Conservation (phyloP, 2,329 filamentous ascomycete genomes). For the Aspergillus aculeatinus region DNA sequence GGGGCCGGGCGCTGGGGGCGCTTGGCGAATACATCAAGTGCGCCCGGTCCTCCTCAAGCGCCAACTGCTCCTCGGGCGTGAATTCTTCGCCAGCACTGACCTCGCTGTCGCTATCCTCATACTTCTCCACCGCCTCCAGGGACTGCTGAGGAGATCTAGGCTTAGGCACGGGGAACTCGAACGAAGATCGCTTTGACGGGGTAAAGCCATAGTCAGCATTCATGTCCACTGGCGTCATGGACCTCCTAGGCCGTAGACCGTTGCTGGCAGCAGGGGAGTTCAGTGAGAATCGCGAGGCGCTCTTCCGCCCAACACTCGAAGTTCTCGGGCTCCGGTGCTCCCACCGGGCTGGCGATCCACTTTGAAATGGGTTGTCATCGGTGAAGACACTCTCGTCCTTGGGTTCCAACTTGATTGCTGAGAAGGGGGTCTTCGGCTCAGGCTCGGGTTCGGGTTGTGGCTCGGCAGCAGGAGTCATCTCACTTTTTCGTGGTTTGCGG, state of each 20-base stretch:
- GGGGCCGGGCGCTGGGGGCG: slow-evolving; percentile 22
- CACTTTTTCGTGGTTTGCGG: slow-evolving; percentile 54
- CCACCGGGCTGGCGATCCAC: slow-evolving; percentile 65
- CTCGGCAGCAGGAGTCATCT: slow-evolving; percentile 39
- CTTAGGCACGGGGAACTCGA: slow-evolving; percentile 53
- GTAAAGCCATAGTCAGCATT: slow-evolving; percentile 54
- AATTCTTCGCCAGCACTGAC: slow-evolving; percentile 76
- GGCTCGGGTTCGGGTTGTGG: slow-evolving; percentile 23
- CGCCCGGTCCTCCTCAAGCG: slow-evolving; percentile 68
- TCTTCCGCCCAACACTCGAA: slow-evolving; percentile 47
- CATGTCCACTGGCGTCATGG: slow-evolving; percentile 35
- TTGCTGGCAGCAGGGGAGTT: slow-evolving; percentile 27
- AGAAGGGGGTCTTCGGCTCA: slow-evolving; percentile 37
- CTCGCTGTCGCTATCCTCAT: slow-evolving; percentile 57
- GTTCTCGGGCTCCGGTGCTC: slow-evolving; percentile 45
- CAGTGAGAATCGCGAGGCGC: slow-evolving; percentile 45
- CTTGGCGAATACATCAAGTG: slow-evolving; percentile 39
- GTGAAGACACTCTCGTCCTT: slow-evolving; percentile 70
- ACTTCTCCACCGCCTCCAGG: slow-evolving; percentile 40
- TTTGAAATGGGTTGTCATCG: slow-evolving; percentile 90
- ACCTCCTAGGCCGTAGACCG: slow-evolving; percentile 32
- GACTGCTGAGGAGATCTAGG: slow-evolving; percentile 33
- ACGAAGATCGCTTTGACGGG: slow-evolving; percentile 57
- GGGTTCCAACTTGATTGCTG: slow-evolving; percentile 45
- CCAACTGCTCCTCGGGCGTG: slow-evolving; percentile 83